Evolutionary conservation across 2,329 filamentous ascomycete genomes (phyloP), one percentile per base, ranked within the genome.

Genomic region (Didymella pomorum): DNA sequence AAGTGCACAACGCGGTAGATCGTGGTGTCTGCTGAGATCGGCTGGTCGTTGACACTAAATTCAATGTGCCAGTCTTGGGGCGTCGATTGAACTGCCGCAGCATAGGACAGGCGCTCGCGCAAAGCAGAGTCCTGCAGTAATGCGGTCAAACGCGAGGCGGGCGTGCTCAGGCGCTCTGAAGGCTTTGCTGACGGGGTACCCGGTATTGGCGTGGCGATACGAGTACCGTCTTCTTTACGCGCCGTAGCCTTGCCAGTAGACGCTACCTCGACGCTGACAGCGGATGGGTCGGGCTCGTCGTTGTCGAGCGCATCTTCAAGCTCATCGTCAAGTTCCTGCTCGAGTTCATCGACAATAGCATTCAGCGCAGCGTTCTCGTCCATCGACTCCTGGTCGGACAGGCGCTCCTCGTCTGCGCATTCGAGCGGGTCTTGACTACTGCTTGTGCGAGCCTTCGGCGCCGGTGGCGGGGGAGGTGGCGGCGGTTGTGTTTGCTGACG

Each of bases 51-150:
- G 48, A 98, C 85, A 65, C 87, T 93, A 78, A 99, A 99, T 71
- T 98, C 92, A 60, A 99, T 93, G 71, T 99, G 94, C 95, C 95
- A 99, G 72, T 98, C 93, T 72, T 96, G 90, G 1, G 93, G 92
- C 0, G 87, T 82, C 14, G 91, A 83, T 67, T 93, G 91, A 51
- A 96, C 86, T 4, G 92, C 92, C 51, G 91, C 90, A 23, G 93
- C 89, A 75, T 97, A 97, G 0, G 93, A 92, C 77, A 92, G 65
- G 10, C 65, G 71, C 44, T 73, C 71, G 16, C 72, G 69, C 54
- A 76, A 58, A 23, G 76, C 64, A 60, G 76, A 68, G 18, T 69
- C 66, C 26, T 73, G 77, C 43, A 72, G 58, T 12, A 73, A 56
- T 23, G 71, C 71, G 8, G 72, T 70, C 26, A 76, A 49, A 6